Conservation (phyloP, 306 rosid species). For the Castanea sativa region DNA sequence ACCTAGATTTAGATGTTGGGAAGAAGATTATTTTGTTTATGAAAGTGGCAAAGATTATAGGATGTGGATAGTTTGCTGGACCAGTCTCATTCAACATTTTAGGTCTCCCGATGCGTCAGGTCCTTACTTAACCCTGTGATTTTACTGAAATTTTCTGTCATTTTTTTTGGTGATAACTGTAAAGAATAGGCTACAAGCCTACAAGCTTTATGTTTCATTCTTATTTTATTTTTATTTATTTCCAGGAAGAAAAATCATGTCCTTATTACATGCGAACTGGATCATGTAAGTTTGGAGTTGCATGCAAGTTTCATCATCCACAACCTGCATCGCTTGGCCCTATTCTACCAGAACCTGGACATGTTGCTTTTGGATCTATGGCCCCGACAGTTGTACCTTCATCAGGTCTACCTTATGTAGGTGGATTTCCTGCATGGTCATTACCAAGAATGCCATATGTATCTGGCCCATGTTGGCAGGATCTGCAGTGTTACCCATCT, state of each 20-base stretch:
- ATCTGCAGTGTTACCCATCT: conserved; percentile 66
- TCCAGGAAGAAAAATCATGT: conserved; percentile 83
- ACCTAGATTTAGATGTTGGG: conserved; percentile 49
- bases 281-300: conserved; percentile 85
- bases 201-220: too few relatives aligned
- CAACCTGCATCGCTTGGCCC: conserved; percentile 58
- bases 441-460: conserved; percentile 66
- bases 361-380: conserved; percentile 46
- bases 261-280: conserved; percentile 90
- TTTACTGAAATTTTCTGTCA: not conserved
- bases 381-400: conserved; percentile 53
- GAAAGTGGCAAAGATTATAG: conserved; percentile 34
- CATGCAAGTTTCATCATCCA: conserved; percentile 95
- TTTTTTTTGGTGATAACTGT: conserved; percentile 1
- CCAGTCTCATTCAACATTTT: conserved; percentile 71
- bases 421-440: conserved; percentile 71
- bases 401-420: conserved; percentile 60
- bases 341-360: conserved; percentile 40
- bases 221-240: conserved; percentile 2
- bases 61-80: too few relatives aligned
- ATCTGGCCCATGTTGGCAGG: conserved; percentile 46
- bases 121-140: conserved; percentile 18
- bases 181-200: not conserved
- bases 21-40: conserved; percentile 38
- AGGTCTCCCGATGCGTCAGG: conserved; percentile 96